Evolutionary conservation across 805 yeast genomes (phyloP), one percentile per base, ranked within the genome.

Genomic region (Kockiozyma suomiensis): DNA sequence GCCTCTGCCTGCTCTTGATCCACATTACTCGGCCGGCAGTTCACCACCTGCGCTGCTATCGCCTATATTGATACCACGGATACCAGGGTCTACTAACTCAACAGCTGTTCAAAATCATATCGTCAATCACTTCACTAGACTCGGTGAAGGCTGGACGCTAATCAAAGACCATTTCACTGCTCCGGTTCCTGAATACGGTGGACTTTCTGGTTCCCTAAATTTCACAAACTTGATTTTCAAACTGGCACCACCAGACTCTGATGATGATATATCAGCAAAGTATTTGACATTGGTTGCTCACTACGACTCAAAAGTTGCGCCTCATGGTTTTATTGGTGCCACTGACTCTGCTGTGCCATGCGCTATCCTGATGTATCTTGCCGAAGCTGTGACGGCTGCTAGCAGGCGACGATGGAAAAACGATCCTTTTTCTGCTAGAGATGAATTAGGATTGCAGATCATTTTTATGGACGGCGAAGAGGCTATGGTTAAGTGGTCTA

Each of bases 381-480:
- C 84, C 4, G 69, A 73, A 48, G 70, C 65, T 1, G 41, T 56
- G 25, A 70, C 61, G 43, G 63, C 51, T n/a, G 64, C 69, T 28
- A 58, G 70, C 46, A 58, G 62, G 17, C 41, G 33, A 23, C 65
- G 65, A 30, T 70, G 72, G 73, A 4, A 13, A 13, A 21, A 35
- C 21, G 54, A 49, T 26, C 17, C 45, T 3, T n/a, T n/a, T 12
- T 23, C 45, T 1, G 30, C 64, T 2, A 2, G 1, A 38, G 21
- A n/a, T 28, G 59, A 58, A 4, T 21, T 66, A 3, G 84, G 84
- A 0, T 47, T 82, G 3, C 81, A 80, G 64, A 69, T 82, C 6
- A 71, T 83, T 0, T 83, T 83, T 64, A 81, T 82, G 54, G 87
- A 83, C 63, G 87, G 87, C 3, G 87, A 83, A 67, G 87, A 84